Evolutionary conservation across 2,329 filamentous ascomycete genomes (phyloP), one percentile per base, ranked within the genome.

Genomic region (Paramyrothecium roridum): DNA sequence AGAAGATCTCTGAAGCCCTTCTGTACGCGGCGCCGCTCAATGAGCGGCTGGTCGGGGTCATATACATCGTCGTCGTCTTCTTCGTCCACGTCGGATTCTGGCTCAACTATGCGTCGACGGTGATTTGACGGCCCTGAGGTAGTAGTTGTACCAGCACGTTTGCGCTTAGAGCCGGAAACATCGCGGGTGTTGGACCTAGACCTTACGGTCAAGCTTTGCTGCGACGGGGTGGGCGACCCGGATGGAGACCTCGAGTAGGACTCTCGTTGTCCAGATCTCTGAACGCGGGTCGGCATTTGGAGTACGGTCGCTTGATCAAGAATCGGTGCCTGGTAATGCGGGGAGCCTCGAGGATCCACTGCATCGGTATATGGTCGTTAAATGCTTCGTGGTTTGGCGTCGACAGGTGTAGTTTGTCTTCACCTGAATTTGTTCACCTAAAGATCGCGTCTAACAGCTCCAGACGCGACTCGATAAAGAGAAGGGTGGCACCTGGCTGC

Each of bases 41-140:
- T 83, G 13, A 88, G 78, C 55, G 91, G 80, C 68, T 97, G 93
- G 57, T 96, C 87, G 1, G 92, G 93, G 66, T 97, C 89, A 70
- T 93, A 96, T 6, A 79, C 76, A 20, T 82, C 78, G 33, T 57
- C 59, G 17, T 54, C 57, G 19, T 62, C 61, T 22, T 63, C 61
- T 22, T 63, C 53, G 4, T 62, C 58, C 3, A 19, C 52, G 6
- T 61, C 57, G 19, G 22, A 48, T 16, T 49, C 47, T 19, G 57
- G 56, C 8, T 48, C 56, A 16, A 17, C 62, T 49, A 50, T 60
- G 58, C 48, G 63, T 56, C 48, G 59, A 8, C 50, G 61, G 48
- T 21, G 65, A 60, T 33, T 65, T 3, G 65, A 62, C 2, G 53
- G 45, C 23, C 63, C 63, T 16, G 54, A 59, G 3, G 64, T 64